These are phyloP conservation scores for Coniochaeta sp. DNA, from an alignment of 2,329 filamentous ascomycete species.

Conservation along the genomic window DNA sequence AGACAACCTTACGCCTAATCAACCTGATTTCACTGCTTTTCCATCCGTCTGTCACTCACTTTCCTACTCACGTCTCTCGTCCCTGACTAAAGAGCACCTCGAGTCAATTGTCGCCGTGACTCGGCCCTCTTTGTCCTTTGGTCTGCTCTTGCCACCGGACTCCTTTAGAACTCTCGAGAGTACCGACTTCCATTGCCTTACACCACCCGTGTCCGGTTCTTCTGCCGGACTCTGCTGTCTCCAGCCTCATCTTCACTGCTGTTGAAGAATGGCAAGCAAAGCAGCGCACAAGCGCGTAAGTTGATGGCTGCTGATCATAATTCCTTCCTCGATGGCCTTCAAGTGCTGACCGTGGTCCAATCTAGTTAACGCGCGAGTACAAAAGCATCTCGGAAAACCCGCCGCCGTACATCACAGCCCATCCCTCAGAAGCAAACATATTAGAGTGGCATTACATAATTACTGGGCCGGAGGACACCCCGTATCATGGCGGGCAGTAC, in stretches of 20 bases:
- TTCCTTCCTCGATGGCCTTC: neutral
- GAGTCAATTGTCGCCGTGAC: too few species aligned
- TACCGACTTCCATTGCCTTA: neutral
- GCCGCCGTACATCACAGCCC: conserved; percentile 80
- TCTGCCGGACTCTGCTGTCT: neutral
- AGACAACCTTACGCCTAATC: too few species aligned
- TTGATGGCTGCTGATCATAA: neutral
- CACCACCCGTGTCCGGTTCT: too few species aligned
- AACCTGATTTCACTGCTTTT: neutral
- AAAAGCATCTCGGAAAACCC: conserved; percentile 63
- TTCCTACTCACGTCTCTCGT: neutral
- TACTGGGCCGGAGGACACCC: conserved; percentile 87
- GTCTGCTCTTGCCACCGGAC: neutral
- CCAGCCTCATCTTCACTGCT: neutral
- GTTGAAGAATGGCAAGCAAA: conserved; percentile 55
- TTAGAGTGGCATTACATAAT: conserved; percentile 97
- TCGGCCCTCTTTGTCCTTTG: neutral
- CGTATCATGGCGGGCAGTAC: conserved; percentile 92
- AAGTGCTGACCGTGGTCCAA: neutral
- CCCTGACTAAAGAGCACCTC: neutral
- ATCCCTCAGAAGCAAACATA: conserved; percentile 86
- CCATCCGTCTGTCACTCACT: neutral
- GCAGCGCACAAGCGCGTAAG: conserved; percentile 63
- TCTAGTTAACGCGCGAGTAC: conserved; percentile 53
- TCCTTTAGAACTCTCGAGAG: neutral